Base-by-base conservation (phyloP, 2,329 filamentous ascomycete genomes). In the Chrysoporthe austroafricana region DNA sequence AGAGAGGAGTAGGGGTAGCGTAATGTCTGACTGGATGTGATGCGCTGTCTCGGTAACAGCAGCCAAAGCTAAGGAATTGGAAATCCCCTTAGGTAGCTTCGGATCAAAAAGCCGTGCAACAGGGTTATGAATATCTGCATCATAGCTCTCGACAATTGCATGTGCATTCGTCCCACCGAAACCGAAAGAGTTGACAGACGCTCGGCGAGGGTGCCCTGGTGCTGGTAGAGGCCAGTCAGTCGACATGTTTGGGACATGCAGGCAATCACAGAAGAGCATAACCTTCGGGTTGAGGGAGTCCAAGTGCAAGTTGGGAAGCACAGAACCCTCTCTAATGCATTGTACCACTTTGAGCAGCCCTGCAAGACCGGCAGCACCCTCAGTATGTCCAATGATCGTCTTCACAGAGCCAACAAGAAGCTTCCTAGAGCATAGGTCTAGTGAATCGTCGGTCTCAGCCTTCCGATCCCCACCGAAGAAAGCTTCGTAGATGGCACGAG, bases 301-400 rank as follows among this genome's bases (percentile, higher is more conserved):
- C 43, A 84, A 76, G 52, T 82, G 80, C 8, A 83, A 73, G 64
- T 84, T 84, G 1, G 81, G 80, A 0, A 81, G 79, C 1, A 85
- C 71, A 0, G 69, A 69, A 8, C 73, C 74, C 44, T 82, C 74
- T 61, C 80, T 77, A 72, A 85, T 76, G 54, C 77, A 75, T 36
- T 81, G 73, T 0, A 83, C 71, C 0, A 80, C 77, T 71, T 83
- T 84, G 26, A 86, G 74, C 8, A 86, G 63, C 8, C 82, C 81
- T 0, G 84, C 83, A 18, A 86, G 72, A 0, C 84, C 84, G 2
- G 83, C 82, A 1, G 81, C 78, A 9, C 82, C 82, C 72, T 86
- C 84, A 0, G 81, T 81, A 70, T 86, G 84, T 21, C 84, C 84
- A 43, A 83, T 76, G 2, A 82, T 75, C 0, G 81, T 82, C 74